Base-by-base conservation (phyloP, 2,329 filamentous ascomycete genomes). In the Fusarium ambrosium region DNA sequence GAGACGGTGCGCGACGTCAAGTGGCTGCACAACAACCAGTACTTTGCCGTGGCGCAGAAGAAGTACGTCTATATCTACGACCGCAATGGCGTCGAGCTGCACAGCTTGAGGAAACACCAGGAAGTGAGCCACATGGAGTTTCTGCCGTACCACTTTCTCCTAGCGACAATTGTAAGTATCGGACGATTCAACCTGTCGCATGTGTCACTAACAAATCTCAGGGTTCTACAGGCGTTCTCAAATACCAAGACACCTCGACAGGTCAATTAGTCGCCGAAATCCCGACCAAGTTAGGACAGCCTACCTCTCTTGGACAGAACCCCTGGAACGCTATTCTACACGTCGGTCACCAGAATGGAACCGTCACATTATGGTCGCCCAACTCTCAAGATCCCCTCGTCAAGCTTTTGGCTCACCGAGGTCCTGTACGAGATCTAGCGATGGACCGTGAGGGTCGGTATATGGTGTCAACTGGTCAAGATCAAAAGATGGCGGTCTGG, bases 31-130 rank as follows among this genome's bases (percentile, higher is more conserved):
- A 98, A 98, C 82, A 95, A 97, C 82, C 95, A 98, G 77, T 93
- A 91, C 84, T 98, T 98, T 84, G 96, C 96, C 0, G 95, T 98
- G 14, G 95, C 97, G 53, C 96, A 99, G 85, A 98, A 98, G 87
- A 97, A 96, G 84, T 93, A 97, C 77, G 94, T 97, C 74, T 99
- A 98, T 85, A 98, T 99, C 75, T 99, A 99, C 86, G 97, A 98
- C 80, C 89, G 91, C 67, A 90, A 94, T 66, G 97, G 97, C 62
- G 94, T 98, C 22, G 97, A 99, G 85, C 86, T 99, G 64, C 97
- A 99, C 82, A 95, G 94, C 81, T 85, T 99, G 80, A 92, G 92
- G 83, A 97, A 97, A 82, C 96, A 98, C 81, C 90, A 94, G 71
- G 97, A 99, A 82, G 94, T 97, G 16, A 93, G 94, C 14, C 93